A percentile compares a stretch with the other conserved stretches of the same genome.
These are phyloP conservation scores for Cystobasidium onofrii DNA, from an alignment of 768 basidiomycete species.

Conservation along the genomic window DNA sequence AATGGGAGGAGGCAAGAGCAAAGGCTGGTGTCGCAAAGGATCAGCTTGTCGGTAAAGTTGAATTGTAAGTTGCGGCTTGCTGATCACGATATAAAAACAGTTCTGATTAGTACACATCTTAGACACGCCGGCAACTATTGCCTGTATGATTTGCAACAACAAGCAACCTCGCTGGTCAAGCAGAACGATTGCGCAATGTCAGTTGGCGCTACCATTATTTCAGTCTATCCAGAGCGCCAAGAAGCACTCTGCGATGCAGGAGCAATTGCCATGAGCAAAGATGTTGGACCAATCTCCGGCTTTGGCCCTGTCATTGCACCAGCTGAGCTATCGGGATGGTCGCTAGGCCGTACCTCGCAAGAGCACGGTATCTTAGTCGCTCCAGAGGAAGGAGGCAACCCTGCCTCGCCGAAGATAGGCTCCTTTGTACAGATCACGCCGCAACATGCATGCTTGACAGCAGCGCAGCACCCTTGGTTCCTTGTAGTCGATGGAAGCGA, in stretches of 20 bases:
- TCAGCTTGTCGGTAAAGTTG: conserved; percentile 16
- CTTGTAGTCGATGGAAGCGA: conserved; percentile 19
- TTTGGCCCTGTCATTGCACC: conserved; percentile 59
- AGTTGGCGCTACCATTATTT: conserved; percentile 19
- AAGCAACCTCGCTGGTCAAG: conserved; percentile 17
- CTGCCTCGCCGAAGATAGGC: neutral
- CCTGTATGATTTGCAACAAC: conserved; percentile 19
- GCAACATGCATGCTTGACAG: conserved; percentile 29
- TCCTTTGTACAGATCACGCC: conserved; percentile 9
- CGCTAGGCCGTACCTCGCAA: conserved; percentile 19
- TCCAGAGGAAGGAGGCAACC: neutral
- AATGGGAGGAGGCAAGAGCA: neutral
- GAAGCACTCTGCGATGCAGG: conserved; percentile 77
- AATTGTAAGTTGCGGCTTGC: neutral
- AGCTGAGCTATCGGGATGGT: conserved; percentile 12
- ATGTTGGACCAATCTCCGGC: conserved; percentile 63
- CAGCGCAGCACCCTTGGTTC: conserved; percentile 22
- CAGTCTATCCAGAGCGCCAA: conserved; percentile 46
- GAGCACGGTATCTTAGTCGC: conserved; percentile 22
- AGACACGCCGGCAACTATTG: conserved; percentile 27
- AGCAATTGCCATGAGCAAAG: conserved; percentile 78
- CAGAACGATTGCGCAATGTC: conserved; percentile 19
- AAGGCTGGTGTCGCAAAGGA: conserved; percentile 3
- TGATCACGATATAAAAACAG: neutral
- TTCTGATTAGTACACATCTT: neutral